Evolutionary conservation across 441 rosid genomes (phyloP).

Genomic region (Hypseocharis bilobata): DNA sequence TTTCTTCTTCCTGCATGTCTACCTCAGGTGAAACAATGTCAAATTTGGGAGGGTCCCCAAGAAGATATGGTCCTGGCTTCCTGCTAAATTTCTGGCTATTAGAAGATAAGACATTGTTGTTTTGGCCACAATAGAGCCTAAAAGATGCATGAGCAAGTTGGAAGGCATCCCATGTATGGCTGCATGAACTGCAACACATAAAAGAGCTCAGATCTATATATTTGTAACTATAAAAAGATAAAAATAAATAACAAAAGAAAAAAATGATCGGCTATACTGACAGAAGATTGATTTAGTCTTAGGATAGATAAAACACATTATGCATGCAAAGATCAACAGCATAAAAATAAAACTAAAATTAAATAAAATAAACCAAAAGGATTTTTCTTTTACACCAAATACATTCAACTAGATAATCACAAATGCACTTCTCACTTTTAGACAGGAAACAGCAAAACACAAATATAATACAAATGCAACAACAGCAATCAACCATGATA

Average conservation of each 20-base stretch:
- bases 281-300: not conserved
- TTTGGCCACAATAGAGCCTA: slow-evolving; percentile 55
- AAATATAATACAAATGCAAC: not conserved
- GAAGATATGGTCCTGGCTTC: slow-evolving; percentile 55
- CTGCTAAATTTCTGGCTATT: slow-evolving; percentile 35
- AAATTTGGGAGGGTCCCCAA: slow-evolving; percentile 79
- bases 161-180: slow-evolving; percentile 86
- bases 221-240: not conserved
- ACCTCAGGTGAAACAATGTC: slow-evolving; percentile 52
- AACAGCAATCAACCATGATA: not conserved
- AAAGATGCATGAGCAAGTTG: slow-evolving; percentile 81
- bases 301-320: not conserved
- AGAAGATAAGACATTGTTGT: slow-evolving; percentile 30
- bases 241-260: too few relatives aligned
- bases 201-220: slow-evolving; percentile 6
- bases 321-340: not conserved
- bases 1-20: slow-evolving; percentile 66
- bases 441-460: not conserved
- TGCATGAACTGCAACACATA: slow-evolving; percentile 62
- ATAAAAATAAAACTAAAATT: too few relatives aligned
- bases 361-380: too few relatives aligned
- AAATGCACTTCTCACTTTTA: not conserved
- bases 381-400: too few relatives aligned
- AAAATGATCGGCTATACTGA: too few relatives aligned
- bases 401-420: not conserved